Evolutionary conservation across 2,329 filamentous ascomycete species (phyloP).

Genomic region (Herpotrichia juniperi): DNA sequence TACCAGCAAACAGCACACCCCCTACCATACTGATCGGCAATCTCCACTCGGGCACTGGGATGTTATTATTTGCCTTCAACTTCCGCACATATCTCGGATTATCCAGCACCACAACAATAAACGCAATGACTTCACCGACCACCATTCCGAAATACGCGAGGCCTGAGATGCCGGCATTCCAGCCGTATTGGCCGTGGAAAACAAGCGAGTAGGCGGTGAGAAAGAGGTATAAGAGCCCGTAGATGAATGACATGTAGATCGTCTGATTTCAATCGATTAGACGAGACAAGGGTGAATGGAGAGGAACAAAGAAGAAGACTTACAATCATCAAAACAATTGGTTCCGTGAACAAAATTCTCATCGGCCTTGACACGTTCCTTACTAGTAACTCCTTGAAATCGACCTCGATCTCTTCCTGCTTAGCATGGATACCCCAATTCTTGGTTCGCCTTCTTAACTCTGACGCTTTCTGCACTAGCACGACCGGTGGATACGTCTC

Average conservation of each 20-base stretch:
- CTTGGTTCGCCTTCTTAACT: slow-evolving; percentile 60
- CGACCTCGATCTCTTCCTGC: slow-evolving; percentile 60
- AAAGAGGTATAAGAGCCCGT: slow-evolving; percentile 82
- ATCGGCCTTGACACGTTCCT: slow-evolving; percentile 61
- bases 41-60: slow-evolving; percentile 64
- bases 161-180: slow-evolving; percentile 72
- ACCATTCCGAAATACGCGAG: slow-evolving; percentile 89
- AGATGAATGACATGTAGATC: slow-evolving; percentile 53
- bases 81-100: slow-evolving; percentile 68
- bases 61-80: slow-evolving; percentile 53
- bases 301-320: too few species aligned
- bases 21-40: slow-evolving; percentile 61
- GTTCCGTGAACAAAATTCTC: slow-evolving; percentile 56
- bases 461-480: slow-evolving; percentile 61
- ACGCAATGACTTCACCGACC: slow-evolving; percentile 71
- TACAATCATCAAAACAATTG: slow-evolving; percentile 51
- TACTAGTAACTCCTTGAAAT: slow-evolving; percentile 55
- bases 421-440: slow-evolving; percentile 69
- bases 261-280: slow-evolving; percentile 36
- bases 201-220: slow-evolving; percentile 84
- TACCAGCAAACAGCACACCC: slow-evolving; percentile 51
- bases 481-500: slow-evolving; percentile 66
- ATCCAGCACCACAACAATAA: slow-evolving; percentile 65
- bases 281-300: too few species aligned
- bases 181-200: slow-evolving; percentile 73